Conservation (phyloP, 306 rosid genomes). For the Urtica urens region DNA sequence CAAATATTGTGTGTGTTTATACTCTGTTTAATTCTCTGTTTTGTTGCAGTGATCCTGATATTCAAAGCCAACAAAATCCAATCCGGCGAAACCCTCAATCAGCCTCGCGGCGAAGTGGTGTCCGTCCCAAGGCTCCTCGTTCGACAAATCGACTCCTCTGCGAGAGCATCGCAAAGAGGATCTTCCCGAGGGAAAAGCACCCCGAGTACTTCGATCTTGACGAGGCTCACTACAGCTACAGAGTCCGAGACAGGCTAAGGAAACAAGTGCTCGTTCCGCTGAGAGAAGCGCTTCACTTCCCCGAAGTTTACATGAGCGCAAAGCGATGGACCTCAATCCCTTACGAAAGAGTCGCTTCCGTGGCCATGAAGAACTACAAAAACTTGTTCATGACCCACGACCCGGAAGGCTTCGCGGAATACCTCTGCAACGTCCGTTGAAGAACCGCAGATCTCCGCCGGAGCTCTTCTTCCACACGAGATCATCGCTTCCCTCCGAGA, state of each 20-base stretch:
- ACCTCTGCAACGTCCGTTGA: slow-evolving; percentile 34
- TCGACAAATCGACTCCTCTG: slow-evolving; percentile 45
- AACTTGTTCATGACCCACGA: slow-evolving; percentile 44
- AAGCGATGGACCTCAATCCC: slow-evolving; percentile 41
- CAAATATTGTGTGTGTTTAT: no score
- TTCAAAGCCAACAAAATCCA: slow-evolving; percentile 25
- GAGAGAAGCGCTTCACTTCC: slow-evolving; percentile 50
- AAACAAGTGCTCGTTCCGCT: slow-evolving; percentile 52
- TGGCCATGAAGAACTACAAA: slow-evolving; percentile 48
- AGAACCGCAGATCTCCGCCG: slow-evolving; percentile 37
- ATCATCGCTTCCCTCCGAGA: slow-evolving; percentile 26
- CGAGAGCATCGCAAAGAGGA: slow-evolving; percentile 47
- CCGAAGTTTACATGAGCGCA: slow-evolving; percentile 57
- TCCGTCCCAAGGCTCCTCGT: slow-evolving; percentile 61
- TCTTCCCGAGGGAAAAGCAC: slow-evolving; percentile 32
- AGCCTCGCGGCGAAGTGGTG: slow-evolving; percentile 81
- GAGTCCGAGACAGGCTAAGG: slow-evolving; percentile 57
- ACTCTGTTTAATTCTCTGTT: no score
- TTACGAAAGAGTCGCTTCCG: slow-evolving; percentile 52
- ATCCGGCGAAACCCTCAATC: slow-evolving; percentile 15
- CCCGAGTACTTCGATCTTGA: slow-evolving; percentile 46
- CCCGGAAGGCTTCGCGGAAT: slow-evolving; percentile 30
- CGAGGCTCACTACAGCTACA: slow-evolving; percentile 59
- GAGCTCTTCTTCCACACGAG: slow-evolving; percentile 61
- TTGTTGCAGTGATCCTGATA: no score